phyloP scores from a whole-genome alignment of 441 rosid genomes.

The Mallotus repandus region DNA sequence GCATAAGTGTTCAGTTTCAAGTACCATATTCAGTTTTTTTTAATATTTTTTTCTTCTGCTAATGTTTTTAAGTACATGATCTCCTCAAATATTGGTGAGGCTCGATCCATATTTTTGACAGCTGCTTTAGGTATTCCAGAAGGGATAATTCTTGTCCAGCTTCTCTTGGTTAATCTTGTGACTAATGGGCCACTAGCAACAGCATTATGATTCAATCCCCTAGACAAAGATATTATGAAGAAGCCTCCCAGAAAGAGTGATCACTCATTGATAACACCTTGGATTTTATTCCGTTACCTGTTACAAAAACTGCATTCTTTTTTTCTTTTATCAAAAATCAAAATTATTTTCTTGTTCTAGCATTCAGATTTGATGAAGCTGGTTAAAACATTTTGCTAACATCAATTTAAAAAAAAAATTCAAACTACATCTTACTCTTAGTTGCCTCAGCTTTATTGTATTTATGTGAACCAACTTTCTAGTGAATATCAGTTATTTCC shows the following conservation, averaged over 20 bases:
- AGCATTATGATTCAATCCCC: slow-evolving; percentile 91
- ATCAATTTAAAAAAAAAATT: too few species aligned
- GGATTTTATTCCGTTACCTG: slow-evolving; percentile 95
- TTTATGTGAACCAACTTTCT: background rate
- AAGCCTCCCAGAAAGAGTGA: slow-evolving; percentile 89
- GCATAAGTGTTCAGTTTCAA: too few species aligned
- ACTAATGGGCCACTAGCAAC: slow-evolving; percentile 99
- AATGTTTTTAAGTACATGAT: slow-evolving; percentile 78
- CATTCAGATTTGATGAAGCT: too few species aligned
- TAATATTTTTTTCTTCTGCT: background rate
- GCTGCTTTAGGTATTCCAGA: slow-evolving; percentile 98
- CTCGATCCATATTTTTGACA: slow-evolving; percentile 86
- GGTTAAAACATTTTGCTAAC: background rate
- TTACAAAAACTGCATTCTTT: slow-evolving; percentile 27
- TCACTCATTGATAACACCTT: slow-evolving; percentile 74
- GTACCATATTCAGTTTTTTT: too few species aligned
- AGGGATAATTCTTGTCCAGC: slow-evolving; percentile 96
- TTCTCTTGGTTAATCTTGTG: slow-evolving; percentile 97
- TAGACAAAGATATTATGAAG: slow-evolving; percentile 83
- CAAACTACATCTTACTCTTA: background rate
- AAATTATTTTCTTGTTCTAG: background rate
- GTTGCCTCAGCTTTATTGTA: background rate
- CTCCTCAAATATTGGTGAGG: slow-evolving; percentile 96
- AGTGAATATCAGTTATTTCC: background rate
- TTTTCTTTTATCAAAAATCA: too few species aligned